Percentiles rank a stretch among this genome's conserved stretches.
These are phyloP conservation scores for Hygrocybe punicea DNA, from an alignment of 768 basidiomycete genomes.

Conservation along the genomic window DNA sequence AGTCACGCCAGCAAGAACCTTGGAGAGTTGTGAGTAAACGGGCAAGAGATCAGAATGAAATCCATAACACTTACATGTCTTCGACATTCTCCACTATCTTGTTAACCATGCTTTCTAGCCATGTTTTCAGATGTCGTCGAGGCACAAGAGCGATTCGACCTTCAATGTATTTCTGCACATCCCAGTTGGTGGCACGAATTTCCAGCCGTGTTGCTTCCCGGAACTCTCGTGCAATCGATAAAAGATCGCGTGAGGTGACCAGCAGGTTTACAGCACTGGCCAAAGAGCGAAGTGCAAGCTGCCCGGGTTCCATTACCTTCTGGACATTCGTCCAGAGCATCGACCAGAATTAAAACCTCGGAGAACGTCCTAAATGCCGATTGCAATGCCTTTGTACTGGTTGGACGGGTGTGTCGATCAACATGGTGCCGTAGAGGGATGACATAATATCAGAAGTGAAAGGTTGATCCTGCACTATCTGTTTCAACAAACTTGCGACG, in stretches of 20 bases:
- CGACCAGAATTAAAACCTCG: background rate
- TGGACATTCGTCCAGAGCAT: background rate
- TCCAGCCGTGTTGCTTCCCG: background rate
- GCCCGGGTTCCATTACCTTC: background rate
- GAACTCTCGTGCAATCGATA: background rate
- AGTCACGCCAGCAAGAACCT: conserved; percentile 13
- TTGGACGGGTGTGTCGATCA: background rate
- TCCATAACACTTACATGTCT: background rate
- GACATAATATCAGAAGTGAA: too few relatives aligned
- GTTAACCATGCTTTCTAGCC: background rate
- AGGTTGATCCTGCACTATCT: background rate
- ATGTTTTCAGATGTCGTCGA: background rate
- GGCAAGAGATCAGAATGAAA: too few relatives aligned
- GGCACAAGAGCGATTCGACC: background rate
- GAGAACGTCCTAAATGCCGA: background rate
- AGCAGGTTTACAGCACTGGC: background rate
- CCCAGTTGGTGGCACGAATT: background rate
- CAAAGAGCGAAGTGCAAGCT: background rate
- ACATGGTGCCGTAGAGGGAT: background rate
- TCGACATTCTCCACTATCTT: background rate
- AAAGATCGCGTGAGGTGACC: conserved; percentile 3
- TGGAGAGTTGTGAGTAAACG: background rate
- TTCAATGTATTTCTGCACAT: conserved; percentile 4
- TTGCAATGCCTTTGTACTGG: background rate
- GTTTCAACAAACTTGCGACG: conserved; percentile 4